Evolutionary conservation across 768 basidiomycete species (phyloP).

Genomic region (Leccinum longicurvipes): DNA sequence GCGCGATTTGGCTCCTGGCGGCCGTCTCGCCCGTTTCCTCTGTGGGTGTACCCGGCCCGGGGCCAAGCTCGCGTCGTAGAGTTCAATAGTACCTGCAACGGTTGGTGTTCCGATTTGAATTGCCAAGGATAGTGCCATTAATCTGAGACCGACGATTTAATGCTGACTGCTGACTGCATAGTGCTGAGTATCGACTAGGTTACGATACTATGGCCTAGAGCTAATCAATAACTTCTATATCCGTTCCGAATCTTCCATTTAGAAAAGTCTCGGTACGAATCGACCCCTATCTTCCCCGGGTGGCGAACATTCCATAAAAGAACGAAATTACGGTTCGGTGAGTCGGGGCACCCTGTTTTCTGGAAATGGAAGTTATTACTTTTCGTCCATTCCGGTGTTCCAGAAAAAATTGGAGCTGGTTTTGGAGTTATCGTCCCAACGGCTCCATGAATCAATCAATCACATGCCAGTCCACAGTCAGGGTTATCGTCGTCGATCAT

Average conservation of each 20-base stretch:
- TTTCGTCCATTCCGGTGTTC: conserved; percentile 5
- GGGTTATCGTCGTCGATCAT: conserved; percentile 5
- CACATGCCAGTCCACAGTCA: conserved; percentile 2
- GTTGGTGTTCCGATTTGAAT: no score
- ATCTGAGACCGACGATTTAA: no score
- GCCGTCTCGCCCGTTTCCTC: no score
- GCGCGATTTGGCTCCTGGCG: no score
- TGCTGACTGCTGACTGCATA: neutral
- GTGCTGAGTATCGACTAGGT: neutral
- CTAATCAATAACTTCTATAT: neutral
- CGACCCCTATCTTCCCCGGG: neutral
- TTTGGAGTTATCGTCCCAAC: neutral
- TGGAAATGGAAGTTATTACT: neutral
- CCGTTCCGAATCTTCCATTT: neutral
- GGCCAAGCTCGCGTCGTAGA: no score
- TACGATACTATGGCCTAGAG: neutral
- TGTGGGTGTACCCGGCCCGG: no score
- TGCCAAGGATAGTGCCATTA: no score
- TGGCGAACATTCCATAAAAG: neutral
- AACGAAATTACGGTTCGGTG: neutral
- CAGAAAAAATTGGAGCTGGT: conserved; percentile 4
- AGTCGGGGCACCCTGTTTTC: neutral
- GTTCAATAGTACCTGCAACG: no score
- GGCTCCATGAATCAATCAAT: conserved; percentile 7
- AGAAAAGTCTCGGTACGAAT: neutral